phyloP scores from a whole-genome alignment of 2,329 filamentous ascomycete genomes.

The Monilinia laxa region DNA sequence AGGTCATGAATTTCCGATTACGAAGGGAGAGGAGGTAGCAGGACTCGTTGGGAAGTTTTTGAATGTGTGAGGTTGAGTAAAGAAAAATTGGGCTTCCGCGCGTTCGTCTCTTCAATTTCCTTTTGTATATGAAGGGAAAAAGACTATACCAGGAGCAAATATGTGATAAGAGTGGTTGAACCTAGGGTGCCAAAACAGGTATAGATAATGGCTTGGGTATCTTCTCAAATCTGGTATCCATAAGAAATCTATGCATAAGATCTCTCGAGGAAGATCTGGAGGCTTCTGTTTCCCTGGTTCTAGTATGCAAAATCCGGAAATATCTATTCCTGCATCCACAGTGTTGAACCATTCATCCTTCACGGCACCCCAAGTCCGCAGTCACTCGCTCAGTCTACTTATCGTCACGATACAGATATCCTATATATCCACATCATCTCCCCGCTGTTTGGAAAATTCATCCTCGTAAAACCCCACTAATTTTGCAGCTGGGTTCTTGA shows the following conservation, averaged over 20 bases:
- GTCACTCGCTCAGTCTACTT: background rate
- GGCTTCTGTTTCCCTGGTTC: too few relatives aligned
- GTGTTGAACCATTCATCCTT: too few relatives aligned
- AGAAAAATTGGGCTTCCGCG: background rate
- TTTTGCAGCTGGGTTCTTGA: background rate
- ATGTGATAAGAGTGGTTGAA: background rate
- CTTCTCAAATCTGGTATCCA: background rate
- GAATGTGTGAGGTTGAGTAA: background rate
- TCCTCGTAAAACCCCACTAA: background rate
- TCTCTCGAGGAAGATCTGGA: background rate
- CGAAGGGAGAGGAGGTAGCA: constrained; percentile 46
- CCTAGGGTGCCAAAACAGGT: background rate
- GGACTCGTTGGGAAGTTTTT: background rate
- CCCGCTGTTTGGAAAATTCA: background rate
- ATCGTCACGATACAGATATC: accelerated
- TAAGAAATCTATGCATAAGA: background rate
- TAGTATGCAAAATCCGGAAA: background rate
- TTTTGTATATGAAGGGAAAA: too few relatives aligned
- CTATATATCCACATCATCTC: background rate
- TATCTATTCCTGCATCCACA: background rate
- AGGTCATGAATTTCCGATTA: constrained; percentile 62
- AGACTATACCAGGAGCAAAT: background rate
- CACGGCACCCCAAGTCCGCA: background rate
- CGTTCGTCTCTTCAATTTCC: too few relatives aligned
- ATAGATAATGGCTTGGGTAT: background rate